These are phyloP conservation scores for Schizophyllum amplum DNA, from an alignment of 1,284 basidiomycete genomes.

Conservation along the genomic window DNA sequence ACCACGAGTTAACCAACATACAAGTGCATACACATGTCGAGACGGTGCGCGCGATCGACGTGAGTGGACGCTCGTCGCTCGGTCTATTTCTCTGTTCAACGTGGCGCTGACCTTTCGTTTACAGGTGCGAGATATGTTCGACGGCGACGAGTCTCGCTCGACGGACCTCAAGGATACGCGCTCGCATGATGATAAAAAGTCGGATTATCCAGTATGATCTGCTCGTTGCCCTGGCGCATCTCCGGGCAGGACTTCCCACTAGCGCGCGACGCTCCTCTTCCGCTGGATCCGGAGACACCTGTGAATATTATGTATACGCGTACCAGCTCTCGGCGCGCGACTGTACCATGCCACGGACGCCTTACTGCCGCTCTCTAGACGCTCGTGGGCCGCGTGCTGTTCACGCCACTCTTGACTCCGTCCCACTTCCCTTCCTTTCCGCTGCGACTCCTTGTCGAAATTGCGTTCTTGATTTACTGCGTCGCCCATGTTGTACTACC, in stretches of 20 bases:
- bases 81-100: neutral
- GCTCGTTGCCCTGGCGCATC: too few relatives aligned
- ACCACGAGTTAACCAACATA: neutral
- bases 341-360: neutral
- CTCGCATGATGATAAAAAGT: neutral
- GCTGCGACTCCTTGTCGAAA: neutral
- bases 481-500: neutral
- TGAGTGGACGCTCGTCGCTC: neutral
- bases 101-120: neutral
- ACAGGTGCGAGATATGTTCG: neutral
- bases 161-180: neutral
- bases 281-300: neutral
- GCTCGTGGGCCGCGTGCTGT: neutral
- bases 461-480: neutral
- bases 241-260: neutral
- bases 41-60: neutral
- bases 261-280: neutral
- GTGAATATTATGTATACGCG: neutral
- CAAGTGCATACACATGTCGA: slow-evolving; percentile 1
- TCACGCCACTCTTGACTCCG: neutral
- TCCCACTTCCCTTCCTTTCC: neutral
- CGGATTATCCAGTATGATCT: neutral
- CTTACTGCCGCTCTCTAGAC: neutral
- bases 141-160: neutral
- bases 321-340: neutral